These are phyloP conservation scores for Ascochyta lentis DNA, from an alignment of 2,329 filamentous ascomycete species.

Conservation along the genomic window DNA sequence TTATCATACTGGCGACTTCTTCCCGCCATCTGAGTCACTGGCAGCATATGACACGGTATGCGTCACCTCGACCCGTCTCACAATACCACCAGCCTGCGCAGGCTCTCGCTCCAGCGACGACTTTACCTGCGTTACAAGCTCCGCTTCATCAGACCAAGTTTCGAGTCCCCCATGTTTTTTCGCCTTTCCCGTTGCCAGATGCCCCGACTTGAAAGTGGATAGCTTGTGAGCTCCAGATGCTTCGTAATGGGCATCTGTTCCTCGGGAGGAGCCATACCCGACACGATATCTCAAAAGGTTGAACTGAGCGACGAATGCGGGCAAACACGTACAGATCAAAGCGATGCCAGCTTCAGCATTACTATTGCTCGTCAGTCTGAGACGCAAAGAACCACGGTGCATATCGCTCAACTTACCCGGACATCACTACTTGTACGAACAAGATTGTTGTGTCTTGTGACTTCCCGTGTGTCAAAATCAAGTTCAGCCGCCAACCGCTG, in stretches of 20 bases:
- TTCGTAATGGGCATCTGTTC: constrained; percentile 1
- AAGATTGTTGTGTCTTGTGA: constrained; percentile 11
- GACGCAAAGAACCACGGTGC: background rate
- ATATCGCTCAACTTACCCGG: constrained; percentile 7
- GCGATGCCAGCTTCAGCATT: constrained; percentile 24
- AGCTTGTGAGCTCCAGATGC: background rate
- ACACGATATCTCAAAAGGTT: constrained; percentile 12
- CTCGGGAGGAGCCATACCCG: constrained; percentile 12
- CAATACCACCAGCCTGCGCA: background rate
- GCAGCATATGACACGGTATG: constrained; percentile 13
- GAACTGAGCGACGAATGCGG: constrained; percentile 17
- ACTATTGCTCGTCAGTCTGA: constrained; percentile 5
- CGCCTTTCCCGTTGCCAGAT: constrained; percentile 2
- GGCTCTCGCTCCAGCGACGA: constrained; percentile 4
- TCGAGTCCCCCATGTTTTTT: background rate
- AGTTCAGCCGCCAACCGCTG: constrained; percentile 37
- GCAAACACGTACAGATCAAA: constrained; percentile 23
- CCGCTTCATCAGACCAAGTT: constrained; percentile 14
- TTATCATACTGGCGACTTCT: background rate
- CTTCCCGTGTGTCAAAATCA: constrained; percentile 18
- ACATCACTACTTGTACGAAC: constrained; percentile 17
- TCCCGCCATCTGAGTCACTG: constrained; percentile 9
- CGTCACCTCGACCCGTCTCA: constrained; percentile 12
- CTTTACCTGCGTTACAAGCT: constrained; percentile 15
- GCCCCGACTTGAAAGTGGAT: constrained; percentile 10